Evolutionary conservation across 192 early-diverging fungal genomes (phyloP), one percentile per base, ranked within the genome.

Genomic region (Coemansia sp.): DNA sequence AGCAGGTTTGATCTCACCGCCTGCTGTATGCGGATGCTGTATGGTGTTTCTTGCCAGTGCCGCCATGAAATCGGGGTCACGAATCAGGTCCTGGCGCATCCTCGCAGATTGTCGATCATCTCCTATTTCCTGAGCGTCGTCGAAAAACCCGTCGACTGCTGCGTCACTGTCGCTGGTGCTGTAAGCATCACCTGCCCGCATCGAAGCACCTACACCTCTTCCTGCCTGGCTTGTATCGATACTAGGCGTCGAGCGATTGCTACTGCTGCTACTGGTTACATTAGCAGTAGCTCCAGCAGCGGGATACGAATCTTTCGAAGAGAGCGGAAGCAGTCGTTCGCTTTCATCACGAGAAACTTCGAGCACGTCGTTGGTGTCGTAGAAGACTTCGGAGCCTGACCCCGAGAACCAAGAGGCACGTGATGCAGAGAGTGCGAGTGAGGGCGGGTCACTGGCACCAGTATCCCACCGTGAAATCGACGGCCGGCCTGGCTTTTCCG

Each of bases 321-420:
- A 16, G 15, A 12, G 51, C 9, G 57, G 23, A 18, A 63, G 64
- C 43, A 59, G 53, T 12, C 29, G 28, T 7, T 68, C 67, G 26
- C 31, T 49, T 7, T 68, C 65, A 13, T 72, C 73, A 23, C 66
- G 69, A 13, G 45, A 46, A 20, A 82, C 58, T 66, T 82, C 79
- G 18, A 82, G 70, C 51, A 82, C 71, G 16, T 82, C 79, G 66
- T 77, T 77, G 7, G 79, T 82, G 28, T 82, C 79, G 56, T 82
- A 82, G 15, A 82, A 82, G 26, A 82, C 68, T 7, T 82, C 79
- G 7, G 78, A 75, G 3, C 52, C 75, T 26, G 74, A 71, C 15
- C 59, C 68, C 4, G 78, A 81, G 31, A 75, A 51, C 67, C 68
- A 66, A 53, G 79, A 82, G 9, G 63, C 61, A 30, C 67, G 69